Conservation (phyloP, 441 rosid species). For the Adansonia grandidieri region DNA sequence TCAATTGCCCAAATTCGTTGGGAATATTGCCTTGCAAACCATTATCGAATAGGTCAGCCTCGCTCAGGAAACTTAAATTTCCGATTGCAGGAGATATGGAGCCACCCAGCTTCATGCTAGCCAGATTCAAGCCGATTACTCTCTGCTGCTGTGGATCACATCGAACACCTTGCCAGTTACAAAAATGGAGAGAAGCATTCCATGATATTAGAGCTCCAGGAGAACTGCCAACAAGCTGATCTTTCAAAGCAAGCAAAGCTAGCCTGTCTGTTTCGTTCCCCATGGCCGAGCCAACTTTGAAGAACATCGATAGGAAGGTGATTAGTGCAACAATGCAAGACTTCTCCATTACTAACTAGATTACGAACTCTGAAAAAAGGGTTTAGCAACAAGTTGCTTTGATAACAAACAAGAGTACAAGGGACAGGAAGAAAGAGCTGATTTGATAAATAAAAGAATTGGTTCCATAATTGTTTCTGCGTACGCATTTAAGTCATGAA, state of each 20-base stretch:
- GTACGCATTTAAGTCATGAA: too few species aligned
- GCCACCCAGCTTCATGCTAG: not conserved
- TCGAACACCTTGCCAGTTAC: constrained; percentile 40
- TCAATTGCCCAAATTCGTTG: not conserved
- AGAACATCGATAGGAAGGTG: too few species aligned
- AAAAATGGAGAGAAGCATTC: constrained; percentile 35
- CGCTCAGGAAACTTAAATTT: constrained; percentile 24
- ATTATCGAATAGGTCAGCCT: constrained; percentile 15
- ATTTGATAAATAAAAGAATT: too few species aligned
- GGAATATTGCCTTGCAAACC: constrained; percentile 25
- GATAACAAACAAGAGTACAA: too few species aligned
- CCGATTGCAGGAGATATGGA: constrained; percentile 10
- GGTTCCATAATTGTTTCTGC: too few species aligned
- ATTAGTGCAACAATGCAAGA: too few species aligned
- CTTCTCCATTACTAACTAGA: too few species aligned
- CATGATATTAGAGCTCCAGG: constrained; percentile 27
- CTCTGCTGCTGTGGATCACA: constrained; percentile 32
- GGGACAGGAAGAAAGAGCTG: too few species aligned
- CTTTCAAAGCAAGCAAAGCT: not conserved
- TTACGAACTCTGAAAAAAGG: too few species aligned
- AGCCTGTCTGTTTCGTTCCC: not conserved
- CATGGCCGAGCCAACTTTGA: too few species aligned
- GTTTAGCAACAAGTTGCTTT: too few species aligned
- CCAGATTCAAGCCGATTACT: not conserved
- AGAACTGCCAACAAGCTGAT: constrained; percentile 22